Conservation (phyloP, 306 rosid genomes). For the Phaseolus lunatus region DNA sequence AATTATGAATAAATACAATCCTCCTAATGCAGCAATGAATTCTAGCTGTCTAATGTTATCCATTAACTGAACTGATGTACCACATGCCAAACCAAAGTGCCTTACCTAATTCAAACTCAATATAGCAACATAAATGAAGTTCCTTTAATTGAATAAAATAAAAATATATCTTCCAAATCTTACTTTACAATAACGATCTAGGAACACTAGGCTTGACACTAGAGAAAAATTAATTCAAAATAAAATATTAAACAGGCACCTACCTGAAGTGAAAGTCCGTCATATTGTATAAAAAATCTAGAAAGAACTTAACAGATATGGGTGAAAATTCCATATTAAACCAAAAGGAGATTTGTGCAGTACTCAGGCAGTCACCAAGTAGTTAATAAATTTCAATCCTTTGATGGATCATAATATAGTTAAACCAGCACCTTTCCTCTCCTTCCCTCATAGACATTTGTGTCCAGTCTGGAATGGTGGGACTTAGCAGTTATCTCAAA, state of each 20-base stretch:
- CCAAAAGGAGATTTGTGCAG: neutral
- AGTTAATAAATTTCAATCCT: constrained; percentile 6
- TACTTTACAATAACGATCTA: neutral
- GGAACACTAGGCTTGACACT: neutral
- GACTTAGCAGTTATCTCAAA: constrained; percentile 79
- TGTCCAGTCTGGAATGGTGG: constrained; percentile 85
- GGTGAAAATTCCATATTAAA: neutral
- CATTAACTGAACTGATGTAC: neutral
- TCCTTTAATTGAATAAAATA: neutral
- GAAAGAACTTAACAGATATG: neutral
- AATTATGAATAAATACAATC: neutral
- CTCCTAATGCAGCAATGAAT: neutral
- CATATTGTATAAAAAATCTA: neutral
- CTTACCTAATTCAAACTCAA: constrained; percentile 10
- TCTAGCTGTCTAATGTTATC: neutral
- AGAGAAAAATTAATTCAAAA: neutral
- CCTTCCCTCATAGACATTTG: constrained; percentile 89
- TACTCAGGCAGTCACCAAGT: constrained; percentile 7
- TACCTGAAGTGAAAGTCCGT: neutral
- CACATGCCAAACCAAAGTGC: constrained; percentile 24
- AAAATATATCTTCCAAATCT: neutral
- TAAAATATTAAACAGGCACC: neutral
- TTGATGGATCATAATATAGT: constrained; percentile 15
- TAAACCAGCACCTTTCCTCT: constrained; percentile 78
- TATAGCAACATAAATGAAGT: neutral